These are phyloP conservation scores for Colletotrichum spinosum DNA, from an alignment of 2,329 filamentous ascomycete genomes.

Conservation along the genomic window DNA sequence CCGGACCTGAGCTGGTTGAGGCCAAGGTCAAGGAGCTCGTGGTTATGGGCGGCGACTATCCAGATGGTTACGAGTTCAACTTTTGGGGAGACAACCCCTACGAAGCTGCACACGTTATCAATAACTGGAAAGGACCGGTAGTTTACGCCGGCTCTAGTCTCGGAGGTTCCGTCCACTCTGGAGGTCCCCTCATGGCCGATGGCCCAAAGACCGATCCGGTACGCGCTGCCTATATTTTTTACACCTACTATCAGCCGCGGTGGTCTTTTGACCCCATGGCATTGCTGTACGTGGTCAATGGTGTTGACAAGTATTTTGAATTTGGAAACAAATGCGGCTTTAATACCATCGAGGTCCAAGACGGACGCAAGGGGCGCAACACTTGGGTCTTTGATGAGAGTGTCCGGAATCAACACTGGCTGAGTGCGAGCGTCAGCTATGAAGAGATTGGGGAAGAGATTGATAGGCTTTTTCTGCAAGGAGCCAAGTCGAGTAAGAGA, in stretches of 20 bases:
- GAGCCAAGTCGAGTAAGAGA: conserved; percentile 36
- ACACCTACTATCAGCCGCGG: conserved; percentile 48
- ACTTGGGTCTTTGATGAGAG: conserved; percentile 52
- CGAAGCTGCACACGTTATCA: conserved; percentile 56
- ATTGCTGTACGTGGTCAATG: conserved; percentile 52
- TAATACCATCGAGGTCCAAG: conserved; percentile 48
- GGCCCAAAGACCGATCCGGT: conserved; percentile 49
- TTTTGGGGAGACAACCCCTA: conserved; percentile 55
- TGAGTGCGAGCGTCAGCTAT: conserved; percentile 47
- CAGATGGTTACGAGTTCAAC: conserved; percentile 60
- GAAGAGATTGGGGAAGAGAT: conserved; percentile 43
- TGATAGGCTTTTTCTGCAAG: conserved; percentile 45
- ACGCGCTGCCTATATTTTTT: conserved; percentile 52
- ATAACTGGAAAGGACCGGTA: conserved; percentile 54
- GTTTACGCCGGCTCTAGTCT: conserved; percentile 58
- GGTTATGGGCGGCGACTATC: conserved; percentile 48
- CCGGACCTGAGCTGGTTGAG: conserved; percentile 54
- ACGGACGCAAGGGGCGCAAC: conserved; percentile 51
- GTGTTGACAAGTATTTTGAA: conserved; percentile 49
- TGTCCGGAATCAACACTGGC: conserved; percentile 53
- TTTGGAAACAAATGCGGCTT: conserved; percentile 53
- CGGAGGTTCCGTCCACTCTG: conserved; percentile 54
- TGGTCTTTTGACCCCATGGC: conserved; percentile 57
- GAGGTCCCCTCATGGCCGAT: conserved; percentile 48
- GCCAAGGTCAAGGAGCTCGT: conserved; percentile 51